Evolutionary conservation across 1,139 yeast species (phyloP), one percentile per base, ranked within the genome.

Genomic region (Keqinozyma sinolaborantium): DNA sequence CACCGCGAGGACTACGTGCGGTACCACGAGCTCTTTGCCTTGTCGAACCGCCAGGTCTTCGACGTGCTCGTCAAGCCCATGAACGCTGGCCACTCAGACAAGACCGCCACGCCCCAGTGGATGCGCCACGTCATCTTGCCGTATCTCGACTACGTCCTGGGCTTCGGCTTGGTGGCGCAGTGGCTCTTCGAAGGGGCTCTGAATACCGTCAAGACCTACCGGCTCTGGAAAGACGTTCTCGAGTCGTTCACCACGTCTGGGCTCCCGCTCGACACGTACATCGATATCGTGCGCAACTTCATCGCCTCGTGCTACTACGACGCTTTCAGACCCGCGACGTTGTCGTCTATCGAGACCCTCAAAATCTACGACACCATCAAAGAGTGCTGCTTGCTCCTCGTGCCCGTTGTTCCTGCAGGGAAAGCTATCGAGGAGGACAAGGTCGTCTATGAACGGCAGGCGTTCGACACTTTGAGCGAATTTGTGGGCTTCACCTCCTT

Each of bases 51-150:
- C 4, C 47, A 45, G 4, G 38, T 45, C 14, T 58, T 64, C 30
- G 38, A 46, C 1, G 40, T 39, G 2, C 44, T 64, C 11, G 42
- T 58, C 3, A 34, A 31, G 2, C 69, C 70, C 1, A 34, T 62
- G 11, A 31, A 33, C 12, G 23, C 31, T 9, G 24, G 38, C 3
- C 36, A 41, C 9, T 44, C 35, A 29, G 33, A 39, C 4, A 48
- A 48, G 20, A 24, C 50, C 16, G 33, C 51, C 5, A 33, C 45
- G 2, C 39, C 36, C 3, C 35, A 44, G 11, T 66, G 70, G 66
- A 38, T 63, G 35, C 16, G 34, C 2, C 41, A 51, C 13, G 69
- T 60, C 5, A 45, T 63, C 1, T 27, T 65, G 5, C 73, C 73
- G 0, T 36, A 55, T 12, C 39, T 56, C 4, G 35, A 28, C 1